These are phyloP conservation scores for Silene coronaria DNA, from an alignment of 179 eudicot species.

Conservation along the genomic window DNA sequence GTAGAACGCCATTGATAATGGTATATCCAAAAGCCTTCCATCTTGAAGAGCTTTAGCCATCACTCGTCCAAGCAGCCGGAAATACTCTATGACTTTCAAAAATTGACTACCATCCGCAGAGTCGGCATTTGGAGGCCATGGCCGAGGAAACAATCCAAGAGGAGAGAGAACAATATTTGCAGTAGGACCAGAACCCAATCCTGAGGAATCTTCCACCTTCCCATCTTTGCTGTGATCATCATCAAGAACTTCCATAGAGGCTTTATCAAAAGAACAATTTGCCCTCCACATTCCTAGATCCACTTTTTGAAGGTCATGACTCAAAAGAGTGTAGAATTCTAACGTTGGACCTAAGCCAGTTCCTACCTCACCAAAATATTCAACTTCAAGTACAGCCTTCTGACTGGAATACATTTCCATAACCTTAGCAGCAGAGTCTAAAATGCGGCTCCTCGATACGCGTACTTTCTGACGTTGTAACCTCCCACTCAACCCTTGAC, in stretches of 20 bases:
- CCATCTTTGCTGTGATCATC: constrained; percentile 31
- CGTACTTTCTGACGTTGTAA: constrained; percentile 97
- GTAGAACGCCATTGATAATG: constrained; percentile 79
- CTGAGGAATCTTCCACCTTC: constrained; percentile 20
- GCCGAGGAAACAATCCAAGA: constrained; percentile 96
- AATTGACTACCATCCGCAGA: constrained; percentile 61
- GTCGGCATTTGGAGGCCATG: constrained; percentile 66
- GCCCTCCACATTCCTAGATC: constrained; percentile 89
- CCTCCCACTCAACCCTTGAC: constrained; percentile 83
- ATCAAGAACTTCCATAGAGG: constrained; percentile 50
- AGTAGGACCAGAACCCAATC: constrained; percentile 25
- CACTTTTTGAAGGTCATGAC: constrained; percentile 85
- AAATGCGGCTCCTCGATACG: constrained; percentile 83
- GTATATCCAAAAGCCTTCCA: constrained; percentile 90
- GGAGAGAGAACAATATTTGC: constrained; percentile 57
- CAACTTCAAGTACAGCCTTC: constrained; percentile 97
- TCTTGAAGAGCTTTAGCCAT: constrained; percentile 99
- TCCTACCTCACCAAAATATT: constrained; percentile 99
- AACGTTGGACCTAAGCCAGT: constrained; percentile 98
- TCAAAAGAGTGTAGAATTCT: constrained; percentile 90
- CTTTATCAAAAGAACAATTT: constrained; percentile 34
- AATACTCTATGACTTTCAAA: constrained; percentile 63
- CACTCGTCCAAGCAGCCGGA: constrained; percentile 82
- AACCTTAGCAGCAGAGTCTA: constrained; percentile 98
- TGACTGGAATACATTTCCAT: constrained; percentile 99